Evolutionary conservation across 805 yeast species (phyloP), one percentile per base, ranked within the genome.

Genomic region (Maudiozyma bulderi): DNA sequence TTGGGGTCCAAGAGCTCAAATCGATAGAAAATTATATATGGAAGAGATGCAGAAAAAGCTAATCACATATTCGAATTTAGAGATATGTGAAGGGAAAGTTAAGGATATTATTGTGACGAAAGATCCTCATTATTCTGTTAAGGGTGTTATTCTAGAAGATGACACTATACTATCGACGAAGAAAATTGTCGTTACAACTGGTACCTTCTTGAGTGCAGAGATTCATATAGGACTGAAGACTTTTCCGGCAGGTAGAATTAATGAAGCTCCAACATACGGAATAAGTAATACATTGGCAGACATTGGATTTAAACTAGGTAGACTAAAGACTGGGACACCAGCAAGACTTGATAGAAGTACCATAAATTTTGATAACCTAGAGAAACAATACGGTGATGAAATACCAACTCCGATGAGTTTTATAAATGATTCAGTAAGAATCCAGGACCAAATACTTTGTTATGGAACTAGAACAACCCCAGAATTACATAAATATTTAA

Each of bases 1-100:
- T 1, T 95, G 97, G 87, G 98, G 99, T 0, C 97, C 96, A 7
- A 70, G 99, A 51, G 96, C 96, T 0, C 99, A 93, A 68, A 91
- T 93, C 32, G 99, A 93, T 65, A 72, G 99, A 54, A 71, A 78
- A 43, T 73, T 91, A 1, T 93, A 93, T 63, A 69, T 84, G 57
- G 59, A 64, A 13, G 89, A 86, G 58, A 89, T 93, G 97, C 95
- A 86, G 60, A 58, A 66, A 3, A 81, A 73, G 49, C 71, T 93
- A 26, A 61, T 67, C 40, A 64, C 68, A 52, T 82, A 82, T 62
- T 71, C 89, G 52, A 66, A 70, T 8, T 76, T 89, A 11, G 48
- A 50, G 3, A 52, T 81, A 46, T 45, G 77, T 47, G 82, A 86
- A 58, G 95, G 84, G 5, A 82, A 81, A 60, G 97, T 91, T 2